phyloP scores from a whole-genome alignment of 768 basidiomycete species.

The Phylloporus sp. region DNA sequence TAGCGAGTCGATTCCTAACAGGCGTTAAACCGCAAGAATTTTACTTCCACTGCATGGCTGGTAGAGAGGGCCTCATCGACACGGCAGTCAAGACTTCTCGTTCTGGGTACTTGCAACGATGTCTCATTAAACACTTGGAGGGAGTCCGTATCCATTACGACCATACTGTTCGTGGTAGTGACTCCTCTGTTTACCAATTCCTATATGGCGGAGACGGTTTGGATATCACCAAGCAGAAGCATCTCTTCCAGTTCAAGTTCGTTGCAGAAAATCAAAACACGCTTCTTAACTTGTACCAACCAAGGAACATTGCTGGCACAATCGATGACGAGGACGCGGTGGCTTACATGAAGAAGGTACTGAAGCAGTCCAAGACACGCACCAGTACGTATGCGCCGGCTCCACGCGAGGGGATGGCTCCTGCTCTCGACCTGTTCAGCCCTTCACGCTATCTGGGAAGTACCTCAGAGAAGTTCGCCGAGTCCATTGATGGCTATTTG shows the following conservation, averaged over 20 bases:
- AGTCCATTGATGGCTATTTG: constrained; percentile 72
- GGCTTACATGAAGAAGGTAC: constrained; percentile 82
- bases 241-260: constrained; percentile 91
- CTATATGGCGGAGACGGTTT: constrained; percentile 94
- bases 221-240: constrained; percentile 96
- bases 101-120: constrained; percentile 96
- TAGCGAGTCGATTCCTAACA: constrained; percentile 97
- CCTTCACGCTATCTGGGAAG: constrained; percentile 81
- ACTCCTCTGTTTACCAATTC: constrained; percentile 92
- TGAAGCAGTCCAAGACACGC: constrained; percentile 63
- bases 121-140: constrained; percentile 97
- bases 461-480: constrained; percentile 89
- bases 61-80: constrained; percentile 96
- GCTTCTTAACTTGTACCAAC: constrained; percentile 66
- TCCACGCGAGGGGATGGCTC: constrained; percentile 59
- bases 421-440: constrained; percentile 67
- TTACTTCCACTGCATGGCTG: constrained; percentile 99
- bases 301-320: constrained; percentile 48
- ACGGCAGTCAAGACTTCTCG: constrained; percentile 99
- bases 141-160: constrained; percentile 97
- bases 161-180: constrained; percentile 94
- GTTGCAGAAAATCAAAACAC: constrained; percentile 81
- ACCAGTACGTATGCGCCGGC: constrained; percentile 38
- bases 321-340: constrained; percentile 66
- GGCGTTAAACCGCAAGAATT: constrained; percentile 98